Evolutionary conservation across 2,329 filamentous ascomycete species (phyloP).

Genomic region (Xylariaceae sp.): DNA sequence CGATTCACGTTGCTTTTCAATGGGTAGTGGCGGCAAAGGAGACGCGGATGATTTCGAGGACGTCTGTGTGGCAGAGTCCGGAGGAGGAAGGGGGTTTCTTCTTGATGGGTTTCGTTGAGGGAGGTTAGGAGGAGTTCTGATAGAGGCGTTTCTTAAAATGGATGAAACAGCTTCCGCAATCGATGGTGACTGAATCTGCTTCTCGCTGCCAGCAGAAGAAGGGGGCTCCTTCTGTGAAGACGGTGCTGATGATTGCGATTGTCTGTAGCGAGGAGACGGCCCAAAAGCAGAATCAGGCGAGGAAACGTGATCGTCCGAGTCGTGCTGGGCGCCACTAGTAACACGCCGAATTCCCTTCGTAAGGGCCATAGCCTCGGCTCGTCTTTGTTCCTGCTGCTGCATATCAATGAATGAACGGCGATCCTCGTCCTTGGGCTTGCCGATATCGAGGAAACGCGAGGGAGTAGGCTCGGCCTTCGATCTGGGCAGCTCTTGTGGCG

Average conservation of each 20-base stretch:
- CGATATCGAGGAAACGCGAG: constrained; percentile 34
- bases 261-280: constrained; percentile 18
- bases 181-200: constrained; percentile 23
- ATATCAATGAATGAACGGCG: constrained; percentile 54
- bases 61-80: constrained; percentile 5
- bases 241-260: constrained; percentile 7
- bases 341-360: constrained; percentile 43
- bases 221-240: constrained; percentile 21
- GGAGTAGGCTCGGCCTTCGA: constrained; percentile 30
- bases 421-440: constrained; percentile 44
- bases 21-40: constrained; percentile 18
- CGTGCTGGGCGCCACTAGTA: constrained; percentile 30
- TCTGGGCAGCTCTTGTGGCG: constrained; percentile 24
- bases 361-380: constrained; percentile 55
- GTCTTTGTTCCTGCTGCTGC: constrained; percentile 55
- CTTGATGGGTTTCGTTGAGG: constrained; percentile 17
- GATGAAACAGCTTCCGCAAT: constrained; percentile 26
- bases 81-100: constrained; percentile 17
- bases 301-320: constrained; percentile 31
- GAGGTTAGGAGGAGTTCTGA: constrained; percentile 24
- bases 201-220: constrained; percentile 21
- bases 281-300: constrained; percentile 28
- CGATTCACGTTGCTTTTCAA: constrained; percentile 11
- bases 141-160: constrained; percentile 28
- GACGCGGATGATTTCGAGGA: constrained; percentile 17